Conservation (phyloP, 2,329 filamentous ascomycete genomes). For the Elsinoe fawcettii region DNA sequence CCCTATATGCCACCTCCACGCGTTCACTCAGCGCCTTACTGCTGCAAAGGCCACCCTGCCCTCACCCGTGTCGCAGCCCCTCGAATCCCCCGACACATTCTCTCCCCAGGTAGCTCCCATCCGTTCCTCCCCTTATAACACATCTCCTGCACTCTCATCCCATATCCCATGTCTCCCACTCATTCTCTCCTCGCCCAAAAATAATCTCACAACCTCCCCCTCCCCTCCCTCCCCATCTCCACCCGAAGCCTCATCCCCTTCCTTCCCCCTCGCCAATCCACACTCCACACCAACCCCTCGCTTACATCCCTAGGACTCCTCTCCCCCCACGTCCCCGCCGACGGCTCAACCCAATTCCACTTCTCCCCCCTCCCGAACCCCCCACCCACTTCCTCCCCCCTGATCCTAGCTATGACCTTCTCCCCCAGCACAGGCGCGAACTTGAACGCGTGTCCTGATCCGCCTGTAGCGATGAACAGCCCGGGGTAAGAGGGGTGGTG, state of each 20-base stretch:
- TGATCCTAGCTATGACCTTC: constrained; percentile 46
- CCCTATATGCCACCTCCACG: background rate
- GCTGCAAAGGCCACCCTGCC: too few relatives aligned
- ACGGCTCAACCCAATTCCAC: constrained; percentile 53
- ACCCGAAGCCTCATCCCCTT: constrained; percentile 31
- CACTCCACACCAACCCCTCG: constrained; percentile 30
- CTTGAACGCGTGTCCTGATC: constrained; percentile 56
- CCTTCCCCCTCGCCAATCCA: constrained; percentile 33
- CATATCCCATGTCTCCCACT: too few relatives aligned
- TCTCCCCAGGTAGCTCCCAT: too few relatives aligned
- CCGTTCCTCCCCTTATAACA: too few relatives aligned
- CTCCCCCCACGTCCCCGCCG: constrained; percentile 52
- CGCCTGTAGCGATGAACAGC: constrained; percentile 53
- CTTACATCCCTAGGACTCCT: constrained; percentile 24
- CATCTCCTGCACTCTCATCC: too few relatives aligned
- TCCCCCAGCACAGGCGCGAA: constrained; percentile 53
- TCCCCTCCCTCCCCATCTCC: constrained; percentile 27
- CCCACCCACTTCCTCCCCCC: constrained; percentile 33
- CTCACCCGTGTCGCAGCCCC: too few relatives aligned
- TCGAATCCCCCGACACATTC: too few relatives aligned
- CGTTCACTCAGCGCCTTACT: too few relatives aligned
- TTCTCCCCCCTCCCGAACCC: constrained; percentile 48
- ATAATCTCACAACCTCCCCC: background rate
- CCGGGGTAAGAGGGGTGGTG: constrained; percentile 44
- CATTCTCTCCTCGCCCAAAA: too few relatives aligned